A percentile compares a stretch with the other conserved stretches of the same genome.
These are phyloP conservation scores for Phytophthora agathidicida DNA, from an alignment of 352 stramenopile genomes.

Conservation along the genomic window DNA sequence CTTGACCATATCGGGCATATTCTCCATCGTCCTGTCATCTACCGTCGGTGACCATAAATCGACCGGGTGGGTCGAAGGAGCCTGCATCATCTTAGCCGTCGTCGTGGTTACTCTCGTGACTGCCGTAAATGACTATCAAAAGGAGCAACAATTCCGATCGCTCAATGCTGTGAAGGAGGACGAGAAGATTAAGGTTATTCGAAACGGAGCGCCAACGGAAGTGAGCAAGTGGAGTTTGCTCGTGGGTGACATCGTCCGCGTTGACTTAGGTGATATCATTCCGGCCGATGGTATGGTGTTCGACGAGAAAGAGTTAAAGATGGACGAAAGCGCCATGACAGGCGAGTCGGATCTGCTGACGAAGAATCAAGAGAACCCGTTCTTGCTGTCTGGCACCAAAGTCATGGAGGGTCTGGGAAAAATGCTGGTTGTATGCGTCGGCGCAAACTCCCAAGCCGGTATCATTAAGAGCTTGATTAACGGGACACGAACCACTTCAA, in stretches of 20 bases:
- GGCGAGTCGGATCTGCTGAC: constrained; percentile 87
- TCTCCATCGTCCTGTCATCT: constrained; percentile 77
- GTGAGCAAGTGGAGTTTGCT: constrained; percentile 79
- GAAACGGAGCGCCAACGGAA: constrained; percentile 53
- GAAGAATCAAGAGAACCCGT: constrained; percentile 76
- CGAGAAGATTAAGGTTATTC: constrained; percentile 74
- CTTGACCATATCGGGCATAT: constrained; percentile 75
- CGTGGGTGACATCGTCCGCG: constrained; percentile 87
- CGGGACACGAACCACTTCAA: constrained; percentile 62
- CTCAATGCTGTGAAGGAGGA: constrained; percentile 81
- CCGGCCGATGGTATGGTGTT: constrained; percentile 89
- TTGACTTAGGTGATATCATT: constrained; percentile 85
- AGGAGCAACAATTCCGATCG: constrained; percentile 89
- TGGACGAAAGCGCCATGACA: constrained; percentile 91
- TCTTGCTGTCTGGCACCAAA: constrained; percentile 91
- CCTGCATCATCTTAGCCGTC: constrained; percentile 89
- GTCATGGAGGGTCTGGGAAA: constrained; percentile 86
- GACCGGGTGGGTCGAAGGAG: constrained; percentile 86
- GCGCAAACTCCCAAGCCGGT: constrained; percentile 87
- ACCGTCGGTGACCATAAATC: constrained; percentile 51
- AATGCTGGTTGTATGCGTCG: constrained; percentile 92
- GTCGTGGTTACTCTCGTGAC: constrained; percentile 88
- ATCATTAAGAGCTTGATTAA: constrained; percentile 83
- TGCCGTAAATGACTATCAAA: constrained; percentile 90
- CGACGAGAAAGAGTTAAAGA: constrained; percentile 80